These are phyloP conservation scores for Chloranthus sessilifolius DNA, from an alignment of 164 flowering plant genomes.

Conservation along the genomic window DNA sequence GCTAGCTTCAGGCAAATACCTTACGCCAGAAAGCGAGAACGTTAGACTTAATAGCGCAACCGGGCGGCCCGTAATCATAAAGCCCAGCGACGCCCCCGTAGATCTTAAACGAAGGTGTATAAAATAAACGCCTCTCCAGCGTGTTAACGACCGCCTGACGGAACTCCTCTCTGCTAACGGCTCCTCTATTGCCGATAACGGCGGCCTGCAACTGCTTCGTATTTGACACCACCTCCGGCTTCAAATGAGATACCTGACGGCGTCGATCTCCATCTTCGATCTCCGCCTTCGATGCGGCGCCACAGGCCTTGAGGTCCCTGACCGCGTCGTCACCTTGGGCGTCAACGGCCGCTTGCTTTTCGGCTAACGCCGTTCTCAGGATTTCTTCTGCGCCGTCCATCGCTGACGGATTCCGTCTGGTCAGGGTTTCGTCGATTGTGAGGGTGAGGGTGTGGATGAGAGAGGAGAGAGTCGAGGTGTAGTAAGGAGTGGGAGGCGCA, in stretches of 20 bases:
- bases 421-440: too few relatives aligned
- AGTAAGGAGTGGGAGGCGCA: not conserved
- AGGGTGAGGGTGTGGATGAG: too few relatives aligned
- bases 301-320: constrained; percentile 39
- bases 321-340: constrained; percentile 40
- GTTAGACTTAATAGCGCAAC: constrained; percentile 84
- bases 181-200: constrained; percentile 12
- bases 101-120: constrained; percentile 84
- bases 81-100: constrained; percentile 93
- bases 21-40: constrained; percentile 94
- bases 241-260: constrained; percentile 42
- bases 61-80: constrained; percentile 96
- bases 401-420: not conserved
- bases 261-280: constrained; percentile 42
- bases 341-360: constrained; percentile 42
- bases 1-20: too few relatives aligned
- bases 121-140: constrained; percentile 79
- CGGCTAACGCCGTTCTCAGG: constrained; percentile 42
- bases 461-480: too few relatives aligned
- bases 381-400: constrained; percentile 41
- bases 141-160: constrained; percentile 68
- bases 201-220: constrained; percentile 39
- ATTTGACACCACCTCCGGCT: constrained; percentile 39
- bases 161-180: constrained; percentile 52
- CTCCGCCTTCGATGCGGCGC: constrained; percentile 27